These are phyloP conservation scores for Diaporthe citrichinensis DNA, from an alignment of 2,329 filamentous ascomycete species.

Conservation along the genomic window DNA sequence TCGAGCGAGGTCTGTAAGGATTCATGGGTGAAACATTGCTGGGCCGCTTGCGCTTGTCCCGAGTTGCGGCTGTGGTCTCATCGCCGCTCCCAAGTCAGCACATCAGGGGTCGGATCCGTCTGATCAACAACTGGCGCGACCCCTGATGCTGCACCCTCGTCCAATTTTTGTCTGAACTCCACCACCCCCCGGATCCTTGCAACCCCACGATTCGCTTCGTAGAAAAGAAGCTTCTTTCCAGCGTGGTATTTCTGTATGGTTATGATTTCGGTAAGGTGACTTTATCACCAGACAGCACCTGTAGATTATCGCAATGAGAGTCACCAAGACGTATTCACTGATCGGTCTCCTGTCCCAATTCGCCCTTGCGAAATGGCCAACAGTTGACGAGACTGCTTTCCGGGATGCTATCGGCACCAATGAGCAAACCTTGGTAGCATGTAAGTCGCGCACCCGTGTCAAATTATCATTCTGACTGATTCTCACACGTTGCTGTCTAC, in stretches of 20 bases:
- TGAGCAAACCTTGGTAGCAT: constrained; percentile 35
- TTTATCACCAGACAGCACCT: not conserved
- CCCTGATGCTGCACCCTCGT: constrained; percentile 12
- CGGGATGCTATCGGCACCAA: constrained; percentile 16
- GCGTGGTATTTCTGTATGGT: too few species aligned
- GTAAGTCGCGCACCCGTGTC: constrained; percentile 3
- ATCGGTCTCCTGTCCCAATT: not conserved
- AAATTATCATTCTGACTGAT: not conserved
- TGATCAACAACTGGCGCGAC: constrained; percentile 39
- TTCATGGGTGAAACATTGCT: constrained; percentile 12
- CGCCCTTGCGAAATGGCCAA: constrained; percentile 23
- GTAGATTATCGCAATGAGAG: not conserved
- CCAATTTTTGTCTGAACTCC: constrained; percentile 3
- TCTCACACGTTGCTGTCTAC: not conserved
- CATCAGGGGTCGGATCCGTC: constrained; percentile 36
- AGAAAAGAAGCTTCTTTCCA: constrained; percentile 2
- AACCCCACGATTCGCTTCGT: not conserved
- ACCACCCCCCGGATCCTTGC: constrained; percentile 8
- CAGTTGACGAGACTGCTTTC: constrained; percentile 25
- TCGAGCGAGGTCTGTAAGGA: not conserved
- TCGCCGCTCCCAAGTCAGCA: constrained; percentile 20
- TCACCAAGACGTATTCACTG: constrained; percentile 3
- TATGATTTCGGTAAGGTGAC: not conserved
- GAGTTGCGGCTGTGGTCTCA: constrained; percentile 18
- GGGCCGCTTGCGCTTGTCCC: constrained; percentile 3